Evolutionary conservation across 352 stramenopile species (phyloP).

Genomic region (Globisporangium solare): DNA sequence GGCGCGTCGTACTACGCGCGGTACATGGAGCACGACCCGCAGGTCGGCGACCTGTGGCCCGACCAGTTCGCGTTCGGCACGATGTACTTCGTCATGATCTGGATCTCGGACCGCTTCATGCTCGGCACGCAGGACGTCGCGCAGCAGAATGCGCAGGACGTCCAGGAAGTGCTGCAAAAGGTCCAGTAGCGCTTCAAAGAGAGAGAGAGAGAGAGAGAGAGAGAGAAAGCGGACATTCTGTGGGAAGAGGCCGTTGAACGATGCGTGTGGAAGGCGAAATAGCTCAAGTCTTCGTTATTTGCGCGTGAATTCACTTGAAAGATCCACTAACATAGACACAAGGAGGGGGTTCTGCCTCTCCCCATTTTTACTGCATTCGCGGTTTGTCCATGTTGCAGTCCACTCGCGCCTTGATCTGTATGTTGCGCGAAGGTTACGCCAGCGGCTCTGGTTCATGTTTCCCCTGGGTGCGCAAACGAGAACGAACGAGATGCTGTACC

Average conservation of each 20-base stretch:
- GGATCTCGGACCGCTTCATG: constrained; percentile 80
- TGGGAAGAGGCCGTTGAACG: not conserved
- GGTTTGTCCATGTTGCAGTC: too few species aligned
- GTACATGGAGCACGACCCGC: constrained; percentile 30
- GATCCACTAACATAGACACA: too few species aligned
- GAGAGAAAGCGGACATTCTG: not conserved
- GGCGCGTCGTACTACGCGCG: constrained; percentile 42
- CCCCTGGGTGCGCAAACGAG: not conserved
- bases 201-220: too few species aligned
- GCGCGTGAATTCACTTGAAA: too few species aligned
- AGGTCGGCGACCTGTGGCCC: constrained; percentile 47
- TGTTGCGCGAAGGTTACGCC: constrained; percentile 13
- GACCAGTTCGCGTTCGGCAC: constrained; percentile 70
- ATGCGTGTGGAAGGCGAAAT: not conserved
- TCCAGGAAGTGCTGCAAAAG: constrained; percentile 48
- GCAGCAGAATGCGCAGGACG: constrained; percentile 56
- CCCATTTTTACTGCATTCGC: too few species aligned
- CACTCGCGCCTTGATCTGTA: not conserved
- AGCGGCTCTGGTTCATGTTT: not conserved
- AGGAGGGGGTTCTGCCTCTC: too few species aligned
- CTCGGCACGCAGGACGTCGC: constrained; percentile 56
- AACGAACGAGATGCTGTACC: constrained; percentile 38
- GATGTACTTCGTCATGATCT: constrained; percentile 75
- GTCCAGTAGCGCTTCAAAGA: constrained; percentile 7
- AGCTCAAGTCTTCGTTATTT: not conserved